Conservation (phyloP, 768 basidiomycete genomes). For the Tricholoma terreum region DNA sequence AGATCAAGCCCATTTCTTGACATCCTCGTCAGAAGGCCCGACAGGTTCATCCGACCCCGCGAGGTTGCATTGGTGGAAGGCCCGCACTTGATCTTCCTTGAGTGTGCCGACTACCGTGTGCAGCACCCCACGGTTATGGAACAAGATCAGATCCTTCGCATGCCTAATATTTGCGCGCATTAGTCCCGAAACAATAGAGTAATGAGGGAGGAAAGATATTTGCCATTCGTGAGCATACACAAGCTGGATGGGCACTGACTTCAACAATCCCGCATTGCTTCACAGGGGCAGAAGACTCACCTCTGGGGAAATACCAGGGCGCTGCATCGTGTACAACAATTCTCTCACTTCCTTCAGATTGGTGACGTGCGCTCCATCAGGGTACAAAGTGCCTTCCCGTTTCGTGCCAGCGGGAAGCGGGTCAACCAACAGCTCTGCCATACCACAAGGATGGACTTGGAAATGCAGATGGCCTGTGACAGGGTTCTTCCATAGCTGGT, state of each 20-base stretch:
- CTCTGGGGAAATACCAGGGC: slow-evolving; percentile 81
- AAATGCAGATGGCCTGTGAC: slow-evolving; percentile 79
- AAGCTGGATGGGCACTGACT: slow-evolving; percentile 37
- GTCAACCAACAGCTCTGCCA: slow-evolving; percentile 61
- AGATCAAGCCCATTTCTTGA: slow-evolving; percentile 57
- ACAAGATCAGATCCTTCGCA: slow-evolving; percentile 71
- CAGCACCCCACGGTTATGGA: slow-evolving; percentile 82
- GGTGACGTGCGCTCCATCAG: slow-evolving; percentile 75
- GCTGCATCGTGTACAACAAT: slow-evolving; percentile 80
- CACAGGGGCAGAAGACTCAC: slow-evolving; percentile 45
- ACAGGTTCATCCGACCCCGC: slow-evolving; percentile 71
- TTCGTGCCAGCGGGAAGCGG: slow-evolving; percentile 62
- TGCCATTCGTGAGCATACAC: slow-evolving; percentile 91
- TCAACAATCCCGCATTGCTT: no score
- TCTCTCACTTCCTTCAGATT: slow-evolving; percentile 71
- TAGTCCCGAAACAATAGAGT: no score
- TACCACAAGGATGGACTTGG: slow-evolving; percentile 87
- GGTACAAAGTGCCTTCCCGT: slow-evolving; percentile 68
- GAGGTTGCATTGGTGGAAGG: slow-evolving; percentile 85
- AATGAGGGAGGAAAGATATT: slow-evolving; percentile 13
- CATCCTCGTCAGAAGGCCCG: slow-evolving; percentile 67
- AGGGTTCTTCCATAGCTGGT: slow-evolving; percentile 93
- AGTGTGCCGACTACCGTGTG: slow-evolving; percentile 84
- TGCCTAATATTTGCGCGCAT: slow-evolving; percentile 32
- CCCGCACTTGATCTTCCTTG: slow-evolving; percentile 59